Base-by-base conservation (phyloP, 2,329 filamentous ascomycete genomes). In the Tolypocladium tropicale region DNA sequence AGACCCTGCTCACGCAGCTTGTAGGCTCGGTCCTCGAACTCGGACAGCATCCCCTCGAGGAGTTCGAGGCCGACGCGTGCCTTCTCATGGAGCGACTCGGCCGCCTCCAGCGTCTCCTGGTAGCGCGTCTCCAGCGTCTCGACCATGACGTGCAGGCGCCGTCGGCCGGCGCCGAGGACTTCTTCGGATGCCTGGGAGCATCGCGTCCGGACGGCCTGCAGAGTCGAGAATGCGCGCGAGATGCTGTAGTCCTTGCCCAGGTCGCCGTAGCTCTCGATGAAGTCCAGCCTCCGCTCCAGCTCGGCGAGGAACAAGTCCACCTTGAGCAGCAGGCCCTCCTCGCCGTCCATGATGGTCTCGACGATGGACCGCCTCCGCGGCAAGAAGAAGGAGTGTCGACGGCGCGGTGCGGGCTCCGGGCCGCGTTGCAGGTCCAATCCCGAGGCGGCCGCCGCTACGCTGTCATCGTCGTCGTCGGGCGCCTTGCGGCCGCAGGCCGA, bases 111-210 rank as follows among this genome's bases (percentile, higher is more conserved):
- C 1, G 89, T 91, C 63, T 94, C 89, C 60, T 95, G 86, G 72
- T 96, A 99, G 60, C 89, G 82, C 32, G 81, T 80, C 70, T 99
- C 94, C 16, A 99, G 77, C 0, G 91, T 96, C 64, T 97, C 93
- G 36, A 99, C 90, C 75, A 97, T 86, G 57, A 97, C 83, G 61
- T 90, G 88, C 58, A 95, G 84, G 58, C 91, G 83, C 61, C 90
- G 84, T 54, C 89, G 86, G 25, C 94, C 92, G 39, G 89, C 89
- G 56, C 91, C 94, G 62, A 97, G 83, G 51, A 96, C 82, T 67
- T 94, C 93, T 59, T 90, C 93, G 1, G 92, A 95, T 23, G 93
- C 91, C 61, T 92, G 85, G 41, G 90, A 90, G 72, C 94, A 99
- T 64, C 90, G 84, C 62, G 90, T 86, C 59, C 92, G 85, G 30